Conservation (phyloP, 306 rosid species). For the Lablab purpureus region DNA sequence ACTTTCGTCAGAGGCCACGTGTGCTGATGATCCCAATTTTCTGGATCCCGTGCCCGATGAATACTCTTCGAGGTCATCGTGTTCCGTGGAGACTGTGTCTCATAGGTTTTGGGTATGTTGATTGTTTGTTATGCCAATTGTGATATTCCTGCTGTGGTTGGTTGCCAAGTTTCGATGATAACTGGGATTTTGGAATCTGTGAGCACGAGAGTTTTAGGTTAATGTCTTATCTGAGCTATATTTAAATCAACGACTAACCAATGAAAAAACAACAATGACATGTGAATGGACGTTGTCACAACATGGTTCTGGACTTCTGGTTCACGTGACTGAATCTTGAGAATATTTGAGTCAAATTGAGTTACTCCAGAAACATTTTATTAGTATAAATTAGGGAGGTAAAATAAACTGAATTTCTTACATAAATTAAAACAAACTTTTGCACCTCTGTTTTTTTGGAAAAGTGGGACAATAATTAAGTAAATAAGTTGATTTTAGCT, state of each 20-base stretch:
- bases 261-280: background rate
- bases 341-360: background rate
- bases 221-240: background rate
- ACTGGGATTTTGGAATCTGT: background rate
- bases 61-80: constrained; percentile 49
- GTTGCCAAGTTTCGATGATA: background rate
- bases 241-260: background rate
- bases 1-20: constrained; percentile 74
- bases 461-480: background rate
- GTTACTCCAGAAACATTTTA: background rate
- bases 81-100: constrained; percentile 61
- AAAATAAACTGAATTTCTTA: background rate
- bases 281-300: background rate
- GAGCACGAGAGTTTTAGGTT: background rate
- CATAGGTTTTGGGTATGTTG: constrained; percentile 85
- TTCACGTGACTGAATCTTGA: background rate
- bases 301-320: background rate
- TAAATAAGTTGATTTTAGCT: background rate
- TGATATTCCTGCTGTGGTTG: constrained; percentile 24
- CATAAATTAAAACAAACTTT: background rate
- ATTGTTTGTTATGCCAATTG: background rate
- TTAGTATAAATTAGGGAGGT: background rate
- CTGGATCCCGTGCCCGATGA: constrained; percentile 72
- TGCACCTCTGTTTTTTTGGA: background rate
- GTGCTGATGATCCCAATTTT: constrained; percentile 84